phyloP scores from a whole-genome alignment of 2,329 filamentous ascomycete genomes.

The Monosporascus sp. region DNA sequence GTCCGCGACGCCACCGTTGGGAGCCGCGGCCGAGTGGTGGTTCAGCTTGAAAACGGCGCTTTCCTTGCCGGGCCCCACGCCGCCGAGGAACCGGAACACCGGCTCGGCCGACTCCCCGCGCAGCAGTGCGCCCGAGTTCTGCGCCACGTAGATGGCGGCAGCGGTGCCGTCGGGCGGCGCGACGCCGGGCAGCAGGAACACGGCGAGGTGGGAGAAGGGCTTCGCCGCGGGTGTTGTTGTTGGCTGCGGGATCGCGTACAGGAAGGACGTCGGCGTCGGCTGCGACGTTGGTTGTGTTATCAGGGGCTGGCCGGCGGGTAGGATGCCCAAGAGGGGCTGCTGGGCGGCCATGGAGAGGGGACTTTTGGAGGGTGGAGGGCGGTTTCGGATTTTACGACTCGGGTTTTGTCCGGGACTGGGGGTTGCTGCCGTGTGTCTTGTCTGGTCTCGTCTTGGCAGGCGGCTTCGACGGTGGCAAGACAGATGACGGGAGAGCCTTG shows the following conservation, averaged over 20 bases:
- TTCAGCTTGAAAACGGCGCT: conserved; percentile 81
- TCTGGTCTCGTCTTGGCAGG: too few species aligned
- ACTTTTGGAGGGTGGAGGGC: conserved; percentile 6
- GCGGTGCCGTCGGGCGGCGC: conserved; percentile 69
- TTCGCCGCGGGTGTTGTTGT: conserved; percentile 21
- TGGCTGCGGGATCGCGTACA: conserved; percentile 7
- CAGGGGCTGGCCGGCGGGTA: conserved; percentile 55
- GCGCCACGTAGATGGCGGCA: conserved; percentile 83
- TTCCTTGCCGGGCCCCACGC: conserved; percentile 83
- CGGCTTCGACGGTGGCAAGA: too few species aligned
- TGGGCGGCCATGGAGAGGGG: conserved; percentile 30
- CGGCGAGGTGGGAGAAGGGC: conserved; percentile 74
- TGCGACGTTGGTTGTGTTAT: conserved; percentile 49
- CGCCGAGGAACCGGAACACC: conserved; percentile 81
- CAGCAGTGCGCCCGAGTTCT: conserved; percentile 27
- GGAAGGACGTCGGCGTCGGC: conserved; percentile 27
- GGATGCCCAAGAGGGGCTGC: conserved; percentile 50
- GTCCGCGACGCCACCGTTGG: conserved; percentile 26
- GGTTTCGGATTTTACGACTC: not conserved
- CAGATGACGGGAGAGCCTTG: too few species aligned
- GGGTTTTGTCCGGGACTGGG: not conserved
- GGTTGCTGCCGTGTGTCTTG: not conserved
- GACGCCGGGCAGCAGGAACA: conserved; percentile 80
- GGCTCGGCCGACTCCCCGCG: conserved; percentile 34
- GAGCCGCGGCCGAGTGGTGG: not conserved